Evolutionary conservation across 805 yeast species (phyloP), one percentile per base, ranked within the genome.

Genomic region (Lachancea sp.): DNA sequence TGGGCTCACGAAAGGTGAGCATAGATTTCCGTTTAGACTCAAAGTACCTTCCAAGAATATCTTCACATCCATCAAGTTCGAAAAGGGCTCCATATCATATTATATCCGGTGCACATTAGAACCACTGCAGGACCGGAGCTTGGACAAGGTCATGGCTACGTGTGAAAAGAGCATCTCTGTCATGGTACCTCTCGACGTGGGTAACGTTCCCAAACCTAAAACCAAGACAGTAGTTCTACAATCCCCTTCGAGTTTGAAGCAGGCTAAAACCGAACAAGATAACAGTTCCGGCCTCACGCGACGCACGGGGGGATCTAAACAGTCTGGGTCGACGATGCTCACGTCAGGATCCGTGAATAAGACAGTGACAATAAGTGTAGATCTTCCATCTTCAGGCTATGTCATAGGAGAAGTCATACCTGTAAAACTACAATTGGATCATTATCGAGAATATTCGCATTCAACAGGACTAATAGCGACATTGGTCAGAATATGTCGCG

Each of bases 1-100:
- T 43, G 84, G 84, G 0, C 58, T 83, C n/a, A 73, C 77, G 15
- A 77, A 78, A 52, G 96, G 96, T 30, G 90, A 84, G 55, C 96
- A 88, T 61, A 65, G 85, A 25, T 88, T 89, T 56, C 95, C 95
- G 16, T 89, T 88, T 55, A 75, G 82, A 35, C 83, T 88, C 31
- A 80, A 77, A 50, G 69, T 88, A n/a, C 96, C 96, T 1, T 72
- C 71, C 49, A 77, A 75, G 47, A 74, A 83, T 48, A 72, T 85
- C 3, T 80, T 70, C 59, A 83, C 92, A 17, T 78, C 87, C 37
- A 73, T 88, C 19, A 80, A 78, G 48, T 88, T 88, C 51, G 96
- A 89, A 50, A 78, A 79, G 51, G 96, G 97, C n/a, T 74, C 85
- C 15, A 84, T 88, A 12, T 60, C 73, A 3, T 88, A 88, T 58